These are phyloP conservation scores for Solanum infundibuliforme DNA, from an alignment of 257 asterid genomes.

Conservation along the genomic window DNA sequence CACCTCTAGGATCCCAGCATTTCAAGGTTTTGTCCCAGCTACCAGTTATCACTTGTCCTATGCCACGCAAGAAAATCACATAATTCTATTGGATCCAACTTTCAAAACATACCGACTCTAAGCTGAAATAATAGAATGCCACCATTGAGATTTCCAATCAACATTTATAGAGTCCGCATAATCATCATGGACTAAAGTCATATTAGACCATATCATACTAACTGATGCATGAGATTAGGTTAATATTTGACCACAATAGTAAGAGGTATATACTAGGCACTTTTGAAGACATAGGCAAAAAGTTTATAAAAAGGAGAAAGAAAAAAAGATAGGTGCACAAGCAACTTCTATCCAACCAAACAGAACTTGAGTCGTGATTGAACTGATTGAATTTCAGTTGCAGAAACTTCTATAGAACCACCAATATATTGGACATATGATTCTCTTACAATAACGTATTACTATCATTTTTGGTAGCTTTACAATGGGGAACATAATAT, in stretches of 20 bases:
- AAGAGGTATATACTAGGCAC: too few relatives aligned
- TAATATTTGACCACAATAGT: neutral
- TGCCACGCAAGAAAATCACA: neutral
- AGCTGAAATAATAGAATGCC: neutral
- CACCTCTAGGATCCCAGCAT: constrained; percentile 99
- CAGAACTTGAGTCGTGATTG: neutral
- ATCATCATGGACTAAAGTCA: neutral
- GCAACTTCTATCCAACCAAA: neutral
- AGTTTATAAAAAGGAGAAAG: neutral
- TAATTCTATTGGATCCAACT: neutral
- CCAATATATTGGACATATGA: neutral
- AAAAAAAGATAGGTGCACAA: neutral
- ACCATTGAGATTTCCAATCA: neutral
- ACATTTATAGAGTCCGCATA: neutral
- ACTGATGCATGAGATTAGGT: neutral
- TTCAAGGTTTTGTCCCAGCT: constrained; percentile 95
- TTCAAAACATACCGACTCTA: neutral
- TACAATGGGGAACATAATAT: neutral
- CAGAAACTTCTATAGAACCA: neutral
- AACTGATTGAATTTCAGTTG: neutral
- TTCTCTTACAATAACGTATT: neutral
- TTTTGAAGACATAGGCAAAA: too few relatives aligned
- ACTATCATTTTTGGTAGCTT: neutral
- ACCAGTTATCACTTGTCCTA: constrained; percentile 97
- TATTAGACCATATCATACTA: neutral